Evolutionary conservation across 2,329 filamentous ascomycete genomes (phyloP).

Genomic region (Peltaster fructicola): DNA sequence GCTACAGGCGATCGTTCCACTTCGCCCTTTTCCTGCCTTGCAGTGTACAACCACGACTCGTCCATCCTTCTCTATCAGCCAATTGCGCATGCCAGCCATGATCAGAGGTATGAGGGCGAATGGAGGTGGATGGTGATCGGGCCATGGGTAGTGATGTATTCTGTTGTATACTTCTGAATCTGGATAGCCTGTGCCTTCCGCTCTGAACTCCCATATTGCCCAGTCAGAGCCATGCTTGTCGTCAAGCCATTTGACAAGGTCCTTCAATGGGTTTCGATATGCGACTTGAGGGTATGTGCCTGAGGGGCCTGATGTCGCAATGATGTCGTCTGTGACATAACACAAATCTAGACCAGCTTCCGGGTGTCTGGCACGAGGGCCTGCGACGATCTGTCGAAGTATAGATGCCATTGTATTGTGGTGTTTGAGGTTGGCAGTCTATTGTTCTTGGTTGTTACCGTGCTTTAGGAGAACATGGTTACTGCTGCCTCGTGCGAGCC

Average conservation of each 20-base stretch:
- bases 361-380: conserved; percentile 64
- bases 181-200: conserved; percentile 88
- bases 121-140: conserved; percentile 90
- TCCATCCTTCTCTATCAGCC: conserved; percentile 44
- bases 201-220: conserved; percentile 96
- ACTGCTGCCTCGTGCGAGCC: too few relatives aligned
- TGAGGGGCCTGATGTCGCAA: conserved; percentile 69
- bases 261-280: conserved; percentile 83
- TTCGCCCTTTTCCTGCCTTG: conserved; percentile 90
- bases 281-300: conserved; percentile 78
- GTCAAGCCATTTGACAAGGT: conserved; percentile 76
- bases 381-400: conserved; percentile 78
- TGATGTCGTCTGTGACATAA: conserved; percentile 75
- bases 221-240: conserved; percentile 65
- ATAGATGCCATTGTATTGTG: conserved; percentile 40
- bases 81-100: conserved; percentile 82
- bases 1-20: conserved; percentile 71
- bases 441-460: too few relatives aligned
- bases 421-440: not conserved
- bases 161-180: conserved; percentile 74
- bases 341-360: conserved; percentile 86
- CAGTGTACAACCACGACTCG: conserved; percentile 86
- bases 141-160: conserved; percentile 86
- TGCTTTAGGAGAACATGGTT: too few relatives aligned
- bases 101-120: conserved; percentile 79